Conservation (phyloP, 2,329 filamentous ascomycete genomes). For the Fusarium floridanum region DNA sequence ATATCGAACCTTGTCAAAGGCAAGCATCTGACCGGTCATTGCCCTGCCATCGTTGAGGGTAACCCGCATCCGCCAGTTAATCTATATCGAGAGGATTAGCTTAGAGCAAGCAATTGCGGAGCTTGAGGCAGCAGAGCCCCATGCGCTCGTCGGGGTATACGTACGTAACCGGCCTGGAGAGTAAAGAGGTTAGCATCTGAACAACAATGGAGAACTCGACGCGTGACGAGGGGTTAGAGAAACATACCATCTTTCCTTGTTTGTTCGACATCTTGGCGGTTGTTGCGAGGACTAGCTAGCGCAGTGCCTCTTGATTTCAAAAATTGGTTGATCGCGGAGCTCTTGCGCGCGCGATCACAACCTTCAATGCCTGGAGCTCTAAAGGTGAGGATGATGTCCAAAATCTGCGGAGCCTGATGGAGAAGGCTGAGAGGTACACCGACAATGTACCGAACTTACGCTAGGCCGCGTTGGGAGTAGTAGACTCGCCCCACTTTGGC, state of each 20-base stretch:
- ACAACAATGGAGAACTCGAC: slow-evolving; percentile 54
- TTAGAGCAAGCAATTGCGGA: background rate
- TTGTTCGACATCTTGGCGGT: slow-evolving; percentile 71
- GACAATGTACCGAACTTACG: slow-evolving; percentile 44
- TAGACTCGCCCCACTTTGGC: slow-evolving; percentile 37
- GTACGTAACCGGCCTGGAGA: slow-evolving; percentile 77
- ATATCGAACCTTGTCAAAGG: slow-evolving; percentile 88
- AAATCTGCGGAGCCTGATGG: slow-evolving; percentile 62
- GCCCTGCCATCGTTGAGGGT: slow-evolving; percentile 95
- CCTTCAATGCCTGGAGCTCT: slow-evolving; percentile 60
- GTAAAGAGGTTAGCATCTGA: slow-evolving; percentile 70
- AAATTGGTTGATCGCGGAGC: slow-evolving; percentile 59
- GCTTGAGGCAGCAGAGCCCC: background rate
- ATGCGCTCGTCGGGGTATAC: slow-evolving; percentile 53
- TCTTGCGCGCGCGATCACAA: slow-evolving; percentile 54
- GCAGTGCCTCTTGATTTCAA: slow-evolving; percentile 55
- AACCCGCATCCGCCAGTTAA: slow-evolving; percentile 99
- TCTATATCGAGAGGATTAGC: slow-evolving; percentile 65
- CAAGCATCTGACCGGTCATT: slow-evolving; percentile 98
- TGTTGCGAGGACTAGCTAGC: slow-evolving; percentile 46
- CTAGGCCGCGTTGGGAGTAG: slow-evolving; percentile 43
- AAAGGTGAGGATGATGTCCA: slow-evolving; percentile 56
- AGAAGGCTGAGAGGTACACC: slow-evolving; percentile 56
- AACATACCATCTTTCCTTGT: slow-evolving; percentile 98
- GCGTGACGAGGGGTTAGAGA: slow-evolving; percentile 41